A percentile compares a stretch with the other conserved stretches of the same genome.
Conservation (phyloP, 441 rosid species). For the Capsella rubella region DNA sequence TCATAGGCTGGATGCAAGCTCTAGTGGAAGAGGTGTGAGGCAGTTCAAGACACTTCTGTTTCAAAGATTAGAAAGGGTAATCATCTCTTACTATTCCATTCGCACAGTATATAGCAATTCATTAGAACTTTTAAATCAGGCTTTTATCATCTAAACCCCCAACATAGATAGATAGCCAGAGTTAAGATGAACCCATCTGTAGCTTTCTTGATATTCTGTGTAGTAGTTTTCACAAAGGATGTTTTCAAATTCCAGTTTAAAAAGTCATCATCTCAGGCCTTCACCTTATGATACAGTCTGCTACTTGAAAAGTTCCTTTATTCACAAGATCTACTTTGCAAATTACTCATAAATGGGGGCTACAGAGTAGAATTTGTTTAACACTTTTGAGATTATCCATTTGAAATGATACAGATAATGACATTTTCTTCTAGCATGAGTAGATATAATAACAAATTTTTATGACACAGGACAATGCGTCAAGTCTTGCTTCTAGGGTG, state of each 20-base stretch:
- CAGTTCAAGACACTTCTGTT: slow-evolving; percentile 78
- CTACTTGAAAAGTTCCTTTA: background rate
- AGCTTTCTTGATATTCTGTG: slow-evolving; percentile 11
- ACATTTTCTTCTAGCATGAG: slow-evolving; percentile 16
- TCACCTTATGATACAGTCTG: slow-evolving; percentile 12
- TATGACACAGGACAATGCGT: slow-evolving; percentile 75
- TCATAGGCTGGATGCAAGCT: slow-evolving; percentile 68
- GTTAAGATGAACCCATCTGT: background rate
- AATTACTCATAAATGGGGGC: slow-evolving; percentile 9
- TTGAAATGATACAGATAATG: slow-evolving; percentile 8
- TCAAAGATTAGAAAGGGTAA: slow-evolving; percentile 79
- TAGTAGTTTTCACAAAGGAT: background rate
- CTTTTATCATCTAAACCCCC: slow-evolving; percentile 1
- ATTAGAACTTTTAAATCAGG: background rate
- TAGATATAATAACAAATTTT: slow-evolving; percentile 29
- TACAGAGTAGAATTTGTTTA: slow-evolving; percentile 1
- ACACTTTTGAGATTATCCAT: slow-evolving; percentile 1
- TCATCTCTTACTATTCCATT: slow-evolving; percentile 20
- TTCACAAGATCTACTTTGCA: slow-evolving; percentile 22
- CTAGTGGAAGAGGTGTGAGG: slow-evolving; percentile 80
- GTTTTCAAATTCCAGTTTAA: slow-evolving; percentile 8
- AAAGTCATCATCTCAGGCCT: slow-evolving; percentile 13
- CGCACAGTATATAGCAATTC: slow-evolving; percentile 4
- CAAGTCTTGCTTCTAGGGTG: slow-evolving; percentile 94
- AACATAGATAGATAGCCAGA: slow-evolving; percentile 6